Evolutionary conservation across 352 stramenopile species (phyloP), one percentile per base, ranked within the genome.

Genomic region (Globisporangium canariense): DNA sequence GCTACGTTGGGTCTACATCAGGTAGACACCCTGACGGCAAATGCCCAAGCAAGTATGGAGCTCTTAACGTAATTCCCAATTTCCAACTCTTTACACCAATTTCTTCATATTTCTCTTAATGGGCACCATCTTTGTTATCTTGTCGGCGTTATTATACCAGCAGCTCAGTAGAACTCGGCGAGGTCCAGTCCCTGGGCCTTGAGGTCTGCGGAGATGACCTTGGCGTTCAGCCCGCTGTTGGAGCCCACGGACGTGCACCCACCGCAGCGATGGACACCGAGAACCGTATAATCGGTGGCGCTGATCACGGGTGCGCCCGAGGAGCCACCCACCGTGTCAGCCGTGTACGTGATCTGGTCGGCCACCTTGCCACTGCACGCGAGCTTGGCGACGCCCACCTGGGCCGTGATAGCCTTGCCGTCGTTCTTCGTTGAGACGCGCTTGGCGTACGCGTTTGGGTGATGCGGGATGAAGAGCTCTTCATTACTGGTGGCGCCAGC

Each of bases 221-320:
- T 68, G 36, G 62, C 55, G 49, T 68, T 68, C 62, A 68, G 8
- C 3, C 62, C 62, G 30, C 62, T 68, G 62, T 63, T 68, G 16
- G 54, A 58, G 25, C 62, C 62, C 16, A 64, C 62, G 4, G 62
- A 25, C 0, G 47, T 38, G 40, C 62, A 68, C 3, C 62, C 62
- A 22, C 62, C 62, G 40, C 62, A 68, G 36, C 62, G 62, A 22
- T 68, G 62, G 20, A 68, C 49, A 3, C 45, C 54, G 5, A 68
- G 16, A 16, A 68, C 28, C 2, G 55, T 40, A 32, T 50, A 66
- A 32, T 66, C 61, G 18, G 13, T 22, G n/a, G 43, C 40, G 32
- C 61, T 66, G 40, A 74, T 64, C 38, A 80, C 59, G 1, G 73
- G 73, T 41, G 67, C 51, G 2, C 73, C 70, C 1, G 59, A 69